phyloP scores from a whole-genome alignment of 169 alveolate genomes.

The Neospora caninum region DNA sequence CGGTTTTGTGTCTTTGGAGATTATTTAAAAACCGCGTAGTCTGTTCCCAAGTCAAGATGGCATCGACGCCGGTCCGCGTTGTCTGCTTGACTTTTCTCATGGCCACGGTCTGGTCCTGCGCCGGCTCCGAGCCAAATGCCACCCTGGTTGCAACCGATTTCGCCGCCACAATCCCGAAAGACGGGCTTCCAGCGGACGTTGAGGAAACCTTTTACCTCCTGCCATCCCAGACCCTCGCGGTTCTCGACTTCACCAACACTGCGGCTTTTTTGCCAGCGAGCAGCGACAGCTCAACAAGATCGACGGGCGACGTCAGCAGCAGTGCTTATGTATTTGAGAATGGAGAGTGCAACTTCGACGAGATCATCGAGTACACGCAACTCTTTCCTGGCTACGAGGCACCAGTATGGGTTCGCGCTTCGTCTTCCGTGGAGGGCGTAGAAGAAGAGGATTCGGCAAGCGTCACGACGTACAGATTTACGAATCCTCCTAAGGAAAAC shows the following conservation, averaged over 20 bases:
- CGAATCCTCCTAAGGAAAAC: neutral
- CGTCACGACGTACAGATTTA: neutral
- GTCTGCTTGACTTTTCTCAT: too few relatives aligned
- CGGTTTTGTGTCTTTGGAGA: neutral
- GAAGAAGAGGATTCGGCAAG: neutral
- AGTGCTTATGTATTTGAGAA: neutral
- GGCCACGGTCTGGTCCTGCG: too few relatives aligned
- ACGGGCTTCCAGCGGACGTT: neutral
- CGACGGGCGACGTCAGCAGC: neutral
- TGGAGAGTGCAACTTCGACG: neutral
- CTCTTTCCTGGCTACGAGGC: neutral
- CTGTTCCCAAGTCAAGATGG: too few relatives aligned
- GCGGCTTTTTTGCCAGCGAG: neutral
- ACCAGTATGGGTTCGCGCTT: neutral
- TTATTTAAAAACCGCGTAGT: too few relatives aligned
- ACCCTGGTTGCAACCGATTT: neutral
- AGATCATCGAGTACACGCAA: neutral
- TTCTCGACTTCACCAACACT: neutral
- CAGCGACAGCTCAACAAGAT: neutral
- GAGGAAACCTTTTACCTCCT: neutral
- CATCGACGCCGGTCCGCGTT: too few relatives aligned
- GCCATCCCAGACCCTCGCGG: neutral
- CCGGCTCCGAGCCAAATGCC: neutral
- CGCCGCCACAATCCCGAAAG: neutral
- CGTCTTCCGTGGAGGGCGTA: neutral